Conservation (phyloP, 352 stramenopile species). For the Albugo candida region DNA sequence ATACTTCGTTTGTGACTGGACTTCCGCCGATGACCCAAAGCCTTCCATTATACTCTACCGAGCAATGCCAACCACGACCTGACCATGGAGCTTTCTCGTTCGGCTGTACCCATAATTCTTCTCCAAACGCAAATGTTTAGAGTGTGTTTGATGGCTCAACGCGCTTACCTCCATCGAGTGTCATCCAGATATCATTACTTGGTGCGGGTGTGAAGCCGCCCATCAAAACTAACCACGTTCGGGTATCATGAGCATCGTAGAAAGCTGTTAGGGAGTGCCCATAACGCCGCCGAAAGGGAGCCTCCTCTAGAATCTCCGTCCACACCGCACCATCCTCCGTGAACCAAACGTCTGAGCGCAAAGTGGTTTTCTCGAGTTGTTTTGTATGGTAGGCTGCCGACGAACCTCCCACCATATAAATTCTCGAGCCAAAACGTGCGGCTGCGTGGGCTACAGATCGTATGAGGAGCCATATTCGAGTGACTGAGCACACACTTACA, state of each 20-base stretch:
- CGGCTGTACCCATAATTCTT: conserved; percentile 27
- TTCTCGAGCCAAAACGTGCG: conserved; percentile 26
- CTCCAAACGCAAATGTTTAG: not conserved
- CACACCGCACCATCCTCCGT: conserved; percentile 35
- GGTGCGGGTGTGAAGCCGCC: conserved; percentile 58
- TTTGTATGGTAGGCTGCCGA: conserved; percentile 62
- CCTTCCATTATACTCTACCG: conserved; percentile 28
- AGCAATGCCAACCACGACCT: conserved; percentile 54
- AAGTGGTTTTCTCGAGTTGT: conserved; percentile 39
- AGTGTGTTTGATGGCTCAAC: not conserved
- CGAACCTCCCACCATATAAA: conserved; percentile 56
- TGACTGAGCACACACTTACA: conserved; percentile 15
- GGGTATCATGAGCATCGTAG: conserved; percentile 19
- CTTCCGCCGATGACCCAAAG: conserved; percentile 56
- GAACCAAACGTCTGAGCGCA: conserved; percentile 39
- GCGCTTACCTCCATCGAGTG: conserved; percentile 31
- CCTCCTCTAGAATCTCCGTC: conserved; percentile 46
- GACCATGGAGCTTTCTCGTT: conserved; percentile 22
- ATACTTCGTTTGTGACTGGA: conserved; percentile 67
- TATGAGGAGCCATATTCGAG: not conserved
- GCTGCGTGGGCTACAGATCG: conserved; percentile 32
- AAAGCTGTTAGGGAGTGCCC: conserved; percentile 54
- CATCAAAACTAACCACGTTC: conserved; percentile 36
- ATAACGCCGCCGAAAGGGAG: conserved; percentile 46
- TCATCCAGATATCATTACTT: conserved; percentile 54